Percentiles rank a stretch among this genome's conserved stretches.
These are phyloP conservation scores for Fonsecaea nubica DNA, from an alignment of 2,329 filamentous ascomycete species.

Conservation along the genomic window DNA sequence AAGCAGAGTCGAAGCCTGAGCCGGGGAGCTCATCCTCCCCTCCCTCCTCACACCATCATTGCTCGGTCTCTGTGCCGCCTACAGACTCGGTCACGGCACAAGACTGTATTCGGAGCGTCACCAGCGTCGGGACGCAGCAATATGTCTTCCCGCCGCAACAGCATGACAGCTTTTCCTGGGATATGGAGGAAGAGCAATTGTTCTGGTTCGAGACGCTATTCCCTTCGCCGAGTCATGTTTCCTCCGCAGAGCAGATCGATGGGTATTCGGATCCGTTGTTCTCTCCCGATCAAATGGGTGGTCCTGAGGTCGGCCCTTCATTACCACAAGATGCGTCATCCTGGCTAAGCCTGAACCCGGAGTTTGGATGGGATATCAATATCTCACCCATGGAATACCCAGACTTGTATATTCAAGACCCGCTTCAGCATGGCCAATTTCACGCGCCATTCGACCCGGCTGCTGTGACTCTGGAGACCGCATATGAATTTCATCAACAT, in stretches of 20 bases:
- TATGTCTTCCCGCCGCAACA: neutral
- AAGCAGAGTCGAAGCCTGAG: neutral
- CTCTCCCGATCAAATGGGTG: neutral
- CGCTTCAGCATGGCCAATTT: neutral
- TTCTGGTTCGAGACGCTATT: neutral
- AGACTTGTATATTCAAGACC: neutral
- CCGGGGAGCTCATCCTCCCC: neutral
- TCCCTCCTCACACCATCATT: neutral
- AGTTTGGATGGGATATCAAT: slow-evolving; percentile 4
- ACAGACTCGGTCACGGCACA: neutral
- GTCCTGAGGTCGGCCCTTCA: neutral
- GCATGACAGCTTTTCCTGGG: neutral
- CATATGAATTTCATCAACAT: neutral
- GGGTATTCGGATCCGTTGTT: neutral
- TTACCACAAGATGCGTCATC: neutral
- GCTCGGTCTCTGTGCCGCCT: neutral
- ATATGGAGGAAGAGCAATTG: neutral
- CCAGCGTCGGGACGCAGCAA: neutral
- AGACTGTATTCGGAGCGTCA: neutral
- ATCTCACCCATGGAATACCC: neutral
- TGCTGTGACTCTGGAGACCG: neutral
- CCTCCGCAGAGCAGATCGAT: neutral
- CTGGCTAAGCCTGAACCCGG: neutral
- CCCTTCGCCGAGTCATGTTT: neutral
- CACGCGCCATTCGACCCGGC: neutral